Evolutionary conservation across 2,329 filamentous ascomycete genomes (phyloP), one percentile per base, ranked within the genome.

Genomic region (Pseudogymnoascus sp.): DNA sequence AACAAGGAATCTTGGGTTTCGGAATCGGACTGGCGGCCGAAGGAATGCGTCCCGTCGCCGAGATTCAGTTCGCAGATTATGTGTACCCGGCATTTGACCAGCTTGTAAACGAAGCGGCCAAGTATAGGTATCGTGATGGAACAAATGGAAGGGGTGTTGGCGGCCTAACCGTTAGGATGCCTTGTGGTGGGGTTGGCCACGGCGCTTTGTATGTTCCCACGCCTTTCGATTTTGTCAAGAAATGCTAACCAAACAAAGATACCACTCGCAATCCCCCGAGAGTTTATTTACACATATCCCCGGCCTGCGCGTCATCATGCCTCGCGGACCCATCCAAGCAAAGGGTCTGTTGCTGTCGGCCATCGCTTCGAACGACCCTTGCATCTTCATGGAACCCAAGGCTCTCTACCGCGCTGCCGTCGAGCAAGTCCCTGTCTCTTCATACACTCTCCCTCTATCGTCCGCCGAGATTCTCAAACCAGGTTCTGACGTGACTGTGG

Each of bases 1-100:
- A 99, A 72, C 94, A 97, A 74, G 94, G 93, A 1, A 93, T 99
- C 66, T 82, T 95, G 62, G 94, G 94, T 0, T 97, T 97, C 70
- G 94, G 88, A 9, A 91, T 97, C 66, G 94, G 94, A 2, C 85
- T 87, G 35, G 92, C 93, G 0, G 90, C 90, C 6, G 89, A 96
- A 76, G 93, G 93, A 22, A 91, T 96, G 89, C 88, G 88, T 62
- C 91, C 94, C 0, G 84, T 97, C 22, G 93, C 93, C 0, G 94
- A 99, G 77, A 86, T 91, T 37, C 88, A 91, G 68, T 91, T 91
- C 70, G 88, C 88, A 20, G 88, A 91, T 70, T 91, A 91, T 69
- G 84, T 90, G 37, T 90, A 84, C 69, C 88, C 88, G 2, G 87
- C 88, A 0, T 90, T 90, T 67, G 88, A 91, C 70, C 88, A 91